Evolutionary conservation across 2,329 filamentous ascomycete genomes (phyloP).

Genomic region (Fusarium foetens): DNA sequence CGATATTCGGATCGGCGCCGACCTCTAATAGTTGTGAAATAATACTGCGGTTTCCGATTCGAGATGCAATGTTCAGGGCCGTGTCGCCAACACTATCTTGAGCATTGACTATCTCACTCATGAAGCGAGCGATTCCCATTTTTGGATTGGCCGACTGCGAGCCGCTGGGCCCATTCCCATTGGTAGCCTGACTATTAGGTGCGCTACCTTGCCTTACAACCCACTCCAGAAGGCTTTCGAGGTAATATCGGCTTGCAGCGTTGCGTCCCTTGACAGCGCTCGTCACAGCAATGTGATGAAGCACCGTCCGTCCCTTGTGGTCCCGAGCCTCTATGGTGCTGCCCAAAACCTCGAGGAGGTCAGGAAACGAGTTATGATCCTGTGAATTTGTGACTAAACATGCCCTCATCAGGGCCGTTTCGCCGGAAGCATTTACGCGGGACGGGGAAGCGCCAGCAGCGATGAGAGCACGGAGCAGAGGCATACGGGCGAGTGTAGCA

Average conservation of each 20-base stretch:
- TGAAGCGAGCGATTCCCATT: constrained; percentile 91
- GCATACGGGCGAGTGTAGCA: constrained; percentile 87
- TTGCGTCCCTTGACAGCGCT: constrained; percentile 95
- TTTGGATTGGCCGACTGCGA: constrained; percentile 63
- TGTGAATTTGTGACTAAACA: constrained; percentile 94
- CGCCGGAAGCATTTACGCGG: constrained; percentile 87
- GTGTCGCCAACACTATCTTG: constrained; percentile 96
- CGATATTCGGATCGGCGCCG: constrained; percentile 89
- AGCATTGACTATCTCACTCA: constrained; percentile 96
- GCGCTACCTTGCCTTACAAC: constrained; percentile 85
- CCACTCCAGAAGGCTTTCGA: constrained; percentile 94
- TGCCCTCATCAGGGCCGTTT: constrained; percentile 92
- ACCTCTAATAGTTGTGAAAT: constrained; percentile 97
- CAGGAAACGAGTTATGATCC: constrained; percentile 89
- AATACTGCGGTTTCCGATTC: constrained; percentile 92
- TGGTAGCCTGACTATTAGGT: constrained; percentile 61
- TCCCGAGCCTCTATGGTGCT: constrained; percentile 92
- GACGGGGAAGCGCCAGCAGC: constrained; percentile 86
- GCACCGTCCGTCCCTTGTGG: constrained; percentile 86
- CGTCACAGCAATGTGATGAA: constrained; percentile 96
- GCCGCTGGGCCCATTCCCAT: constrained; percentile 50
- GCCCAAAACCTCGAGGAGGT: constrained; percentile 87
- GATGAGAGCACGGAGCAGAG: constrained; percentile 83
- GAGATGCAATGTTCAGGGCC: constrained; percentile 89
- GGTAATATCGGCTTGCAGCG: constrained; percentile 92